These are phyloP conservation scores for Lichtheimia ornata DNA, from an alignment of 371 early-diverging fungal genomes.

Conservation along the genomic window DNA sequence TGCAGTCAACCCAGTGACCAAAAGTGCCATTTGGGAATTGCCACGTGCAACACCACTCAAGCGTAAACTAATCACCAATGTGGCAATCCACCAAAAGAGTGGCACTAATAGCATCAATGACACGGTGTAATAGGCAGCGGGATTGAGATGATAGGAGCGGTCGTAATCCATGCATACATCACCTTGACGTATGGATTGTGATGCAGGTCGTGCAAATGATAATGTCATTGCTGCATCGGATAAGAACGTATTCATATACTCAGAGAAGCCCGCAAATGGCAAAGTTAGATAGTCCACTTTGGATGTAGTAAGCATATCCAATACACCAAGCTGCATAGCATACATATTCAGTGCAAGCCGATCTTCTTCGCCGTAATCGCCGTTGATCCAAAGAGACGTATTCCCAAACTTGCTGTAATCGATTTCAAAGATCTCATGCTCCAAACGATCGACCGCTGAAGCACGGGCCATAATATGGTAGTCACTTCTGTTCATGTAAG, in stretches of 20 bases:
- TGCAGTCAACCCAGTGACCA: conserved; percentile 17
- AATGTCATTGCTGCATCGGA: too few relatives aligned
- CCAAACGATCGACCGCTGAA: not conserved
- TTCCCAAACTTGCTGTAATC: conserved; percentile 11
- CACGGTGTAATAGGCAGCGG: not conserved
- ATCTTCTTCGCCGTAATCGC: not conserved
- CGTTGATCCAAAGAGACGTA: not conserved
- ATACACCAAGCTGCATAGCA: conserved; percentile 10
- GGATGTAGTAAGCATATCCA: not conserved
- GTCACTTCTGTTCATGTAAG: conserved; percentile 10
- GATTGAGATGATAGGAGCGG: conserved; percentile 3
- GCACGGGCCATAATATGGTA: not conserved
- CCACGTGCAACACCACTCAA: conserved; percentile 19
- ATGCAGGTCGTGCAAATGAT: too few relatives aligned
- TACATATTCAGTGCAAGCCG: conserved; percentile 8
- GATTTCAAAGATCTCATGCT: not conserved
- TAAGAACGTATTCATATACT: too few relatives aligned
- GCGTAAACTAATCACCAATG: conserved; percentile 13
- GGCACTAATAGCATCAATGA: conserved; percentile 9
- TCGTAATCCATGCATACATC: not conserved
- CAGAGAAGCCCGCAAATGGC: too few relatives aligned
- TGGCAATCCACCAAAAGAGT: conserved; percentile 12
- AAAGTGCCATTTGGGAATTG: conserved; percentile 13
- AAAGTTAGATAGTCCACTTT: too few relatives aligned
- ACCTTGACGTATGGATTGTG: too few relatives aligned